These are phyloP conservation scores for Elsinoe arachidis DNA, from an alignment of 2,329 filamentous ascomycete species.

Conservation along the genomic window DNA sequence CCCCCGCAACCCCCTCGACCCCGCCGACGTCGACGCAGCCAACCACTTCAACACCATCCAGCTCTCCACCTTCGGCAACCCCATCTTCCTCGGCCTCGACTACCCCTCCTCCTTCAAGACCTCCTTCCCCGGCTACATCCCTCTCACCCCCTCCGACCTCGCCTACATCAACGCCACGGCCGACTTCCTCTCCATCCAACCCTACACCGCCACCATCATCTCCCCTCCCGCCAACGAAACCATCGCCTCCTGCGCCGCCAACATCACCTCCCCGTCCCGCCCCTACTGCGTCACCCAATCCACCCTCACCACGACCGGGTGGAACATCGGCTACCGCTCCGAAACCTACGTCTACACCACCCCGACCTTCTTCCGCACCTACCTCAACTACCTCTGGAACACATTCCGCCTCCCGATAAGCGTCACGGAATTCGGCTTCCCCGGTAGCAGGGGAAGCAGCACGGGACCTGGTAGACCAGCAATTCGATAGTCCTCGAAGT, in stretches of 20 bases:
- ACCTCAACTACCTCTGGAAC: constrained; percentile 51
- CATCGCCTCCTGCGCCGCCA: constrained; percentile 28
- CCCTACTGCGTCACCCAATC: constrained; percentile 27
- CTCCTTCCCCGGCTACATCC: constrained; percentile 39
- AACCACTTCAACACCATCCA: constrained; percentile 37
- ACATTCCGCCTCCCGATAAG: constrained; percentile 42
- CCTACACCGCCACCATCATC: constrained; percentile 23
- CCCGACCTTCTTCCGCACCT: constrained; percentile 48
- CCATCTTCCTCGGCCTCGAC: constrained; percentile 44
- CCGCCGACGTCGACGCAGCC: constrained; percentile 37
- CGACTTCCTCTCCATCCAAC: constrained; percentile 27
- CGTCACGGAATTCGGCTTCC: constrained; percentile 30
- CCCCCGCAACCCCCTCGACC: constrained; percentile 30
- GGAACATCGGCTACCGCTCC: constrained; percentile 39
- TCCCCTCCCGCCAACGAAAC: constrained; percentile 26
- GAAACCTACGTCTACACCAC: constrained; percentile 51
- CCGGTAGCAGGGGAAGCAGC: constrained; percentile 40
- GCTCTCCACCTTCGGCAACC: constrained; percentile 45
- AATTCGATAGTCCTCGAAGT: constrained; percentile 46
- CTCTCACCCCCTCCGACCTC: constrained; percentile 42
- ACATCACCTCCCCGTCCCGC: constrained; percentile 23
- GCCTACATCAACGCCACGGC: constrained; percentile 20
- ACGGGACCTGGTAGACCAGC: constrained; percentile 39
- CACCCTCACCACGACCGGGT: constrained; percentile 24
- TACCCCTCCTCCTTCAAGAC: constrained; percentile 42